Conservation (phyloP, 345 rosid species). For the Noccaea caerulescens region DNA sequence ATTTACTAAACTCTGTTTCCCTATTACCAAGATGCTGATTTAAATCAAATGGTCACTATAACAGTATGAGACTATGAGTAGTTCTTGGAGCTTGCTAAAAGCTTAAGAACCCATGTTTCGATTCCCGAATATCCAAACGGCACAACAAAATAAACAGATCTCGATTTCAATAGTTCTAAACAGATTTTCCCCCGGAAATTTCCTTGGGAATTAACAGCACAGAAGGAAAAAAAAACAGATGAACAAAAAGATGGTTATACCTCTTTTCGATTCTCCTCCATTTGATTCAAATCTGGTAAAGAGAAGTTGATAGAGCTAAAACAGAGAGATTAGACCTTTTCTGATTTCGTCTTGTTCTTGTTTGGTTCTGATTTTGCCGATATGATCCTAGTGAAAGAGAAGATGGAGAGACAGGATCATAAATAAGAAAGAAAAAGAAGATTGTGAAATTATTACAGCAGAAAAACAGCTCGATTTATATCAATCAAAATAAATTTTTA, state of each 20-base stretch:
- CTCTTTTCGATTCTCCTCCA: constrained; percentile 47
- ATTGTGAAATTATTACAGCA: constrained; percentile 29
- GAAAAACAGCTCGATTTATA: constrained; percentile 37
- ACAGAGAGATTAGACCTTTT: not conserved
- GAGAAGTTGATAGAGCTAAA: not conserved
- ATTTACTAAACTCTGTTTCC: not conserved
- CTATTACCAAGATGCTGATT: constrained; percentile 5
- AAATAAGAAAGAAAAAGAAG: not conserved
- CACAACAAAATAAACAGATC: constrained; percentile 33
- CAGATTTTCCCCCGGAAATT: not conserved
- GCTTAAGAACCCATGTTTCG: constrained; percentile 1
- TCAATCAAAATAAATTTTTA: not conserved
- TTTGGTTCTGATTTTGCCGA: not conserved
- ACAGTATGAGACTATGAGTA: constrained; percentile 27
- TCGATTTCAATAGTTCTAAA: constrained; percentile 15
- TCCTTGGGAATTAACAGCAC: constrained; percentile 20
- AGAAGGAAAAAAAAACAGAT: constrained; percentile 7
- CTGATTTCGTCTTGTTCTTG: not conserved
- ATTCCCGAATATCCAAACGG: constrained; percentile 18
- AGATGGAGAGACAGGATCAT: constrained; percentile 24
- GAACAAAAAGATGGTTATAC: constrained; percentile 26
- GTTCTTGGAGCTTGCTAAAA: constrained; percentile 22
- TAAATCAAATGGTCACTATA: not conserved
- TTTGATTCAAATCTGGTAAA: constrained; percentile 21
- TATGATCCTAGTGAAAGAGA: constrained; percentile 21